These are phyloP conservation scores for Kalaharituber pfeilii DNA, from an alignment of 2,329 filamentous ascomycete species.

Conservation along the genomic window DNA sequence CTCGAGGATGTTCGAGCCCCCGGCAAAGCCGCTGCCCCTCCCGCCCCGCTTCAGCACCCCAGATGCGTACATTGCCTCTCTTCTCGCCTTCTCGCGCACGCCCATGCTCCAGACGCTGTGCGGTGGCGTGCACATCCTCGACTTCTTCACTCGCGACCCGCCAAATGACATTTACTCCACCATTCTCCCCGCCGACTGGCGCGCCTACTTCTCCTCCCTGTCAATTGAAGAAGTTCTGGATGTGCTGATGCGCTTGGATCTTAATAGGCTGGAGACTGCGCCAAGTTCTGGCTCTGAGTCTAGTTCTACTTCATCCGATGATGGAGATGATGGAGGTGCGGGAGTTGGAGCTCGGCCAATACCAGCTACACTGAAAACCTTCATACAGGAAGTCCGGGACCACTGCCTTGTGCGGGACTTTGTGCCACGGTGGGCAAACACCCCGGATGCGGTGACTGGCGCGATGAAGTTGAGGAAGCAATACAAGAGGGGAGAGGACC, in stretches of 20 bases:
- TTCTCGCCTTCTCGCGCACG: conserved; percentile 58
- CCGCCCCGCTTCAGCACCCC: conserved; percentile 49
- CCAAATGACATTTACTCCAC: conserved; percentile 47
- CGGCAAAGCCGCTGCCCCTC: conserved; percentile 41
- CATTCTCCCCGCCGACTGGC: conserved; percentile 65
- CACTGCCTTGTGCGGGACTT: conserved; percentile 19
- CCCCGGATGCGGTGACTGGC: conserved; percentile 33
- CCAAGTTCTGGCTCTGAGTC: too few relatives aligned
- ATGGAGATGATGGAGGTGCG: neutral
- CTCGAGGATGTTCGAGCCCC: conserved; percentile 11
- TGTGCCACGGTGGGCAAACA: conserved; percentile 29
- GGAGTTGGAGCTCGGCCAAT: conserved; percentile 2
- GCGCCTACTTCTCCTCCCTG: conserved; percentile 52
- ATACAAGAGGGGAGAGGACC: neutral
- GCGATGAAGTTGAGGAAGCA: conserved; percentile 33
- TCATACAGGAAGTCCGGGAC: conserved; percentile 9
- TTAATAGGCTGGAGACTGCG: too few relatives aligned
- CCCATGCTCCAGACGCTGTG: conserved; percentile 74
- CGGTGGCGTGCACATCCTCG: conserved; percentile 89
- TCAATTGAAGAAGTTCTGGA: conserved; percentile 63
- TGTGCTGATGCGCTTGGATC: neutral
- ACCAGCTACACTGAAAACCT: conserved; percentile 37
- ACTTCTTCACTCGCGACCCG: conserved; percentile 78
- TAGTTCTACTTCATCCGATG: too few relatives aligned
- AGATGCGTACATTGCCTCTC: conserved; percentile 61